These are phyloP conservation scores for Kickxella alabastrina DNA, from an alignment of 192 early-diverging fungal species.

Conservation along the genomic window DNA sequence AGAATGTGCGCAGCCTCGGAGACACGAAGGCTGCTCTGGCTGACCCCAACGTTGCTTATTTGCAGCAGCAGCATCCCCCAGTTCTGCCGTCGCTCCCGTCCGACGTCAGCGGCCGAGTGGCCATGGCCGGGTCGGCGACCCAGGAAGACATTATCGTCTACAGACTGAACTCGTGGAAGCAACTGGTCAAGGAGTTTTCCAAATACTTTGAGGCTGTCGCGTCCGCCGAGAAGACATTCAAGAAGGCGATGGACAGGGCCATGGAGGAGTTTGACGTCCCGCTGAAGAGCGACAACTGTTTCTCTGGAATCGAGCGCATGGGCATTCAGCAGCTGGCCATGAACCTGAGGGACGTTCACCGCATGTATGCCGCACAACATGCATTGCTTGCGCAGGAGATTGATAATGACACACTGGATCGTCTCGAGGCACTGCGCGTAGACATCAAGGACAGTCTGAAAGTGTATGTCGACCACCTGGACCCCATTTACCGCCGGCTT, in stretches of 20 bases:
- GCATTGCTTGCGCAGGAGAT: slow-evolving; percentile 15
- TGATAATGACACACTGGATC: slow-evolving; percentile 22
- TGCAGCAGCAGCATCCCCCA: slow-evolving; percentile 11
- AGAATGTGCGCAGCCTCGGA: neutral
- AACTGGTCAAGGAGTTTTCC: slow-evolving; percentile 26
- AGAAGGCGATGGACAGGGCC: slow-evolving; percentile 34
- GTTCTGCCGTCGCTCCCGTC: slow-evolving; percentile 21
- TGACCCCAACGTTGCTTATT: neutral
- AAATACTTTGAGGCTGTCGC: slow-evolving; percentile 23
- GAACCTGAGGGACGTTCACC: slow-evolving; percentile 25
- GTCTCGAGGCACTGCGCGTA: slow-evolving; percentile 18
- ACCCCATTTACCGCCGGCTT: slow-evolving; percentile 34
- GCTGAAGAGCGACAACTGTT: slow-evolving; percentile 26
- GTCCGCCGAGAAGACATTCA: slow-evolving; percentile 15
- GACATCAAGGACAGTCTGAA: slow-evolving; percentile 41
- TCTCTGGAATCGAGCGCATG: slow-evolving; percentile 26
- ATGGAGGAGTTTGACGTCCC: slow-evolving; percentile 26
- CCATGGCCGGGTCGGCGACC: slow-evolving; percentile 31
- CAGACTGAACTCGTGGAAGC: slow-evolving; percentile 31
- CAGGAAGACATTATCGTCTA: slow-evolving; percentile 31
- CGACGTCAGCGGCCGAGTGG: slow-evolving; percentile 18
- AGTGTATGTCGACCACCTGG: slow-evolving; percentile 35
- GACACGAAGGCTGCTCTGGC: slow-evolving; percentile 3
- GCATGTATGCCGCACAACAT: slow-evolving; percentile 30
- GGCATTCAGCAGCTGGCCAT: slow-evolving; percentile 30